Evolutionary conservation across 2,329 filamentous ascomycete genomes (phyloP).

Genomic region (Geosmithia putterillii): DNA sequence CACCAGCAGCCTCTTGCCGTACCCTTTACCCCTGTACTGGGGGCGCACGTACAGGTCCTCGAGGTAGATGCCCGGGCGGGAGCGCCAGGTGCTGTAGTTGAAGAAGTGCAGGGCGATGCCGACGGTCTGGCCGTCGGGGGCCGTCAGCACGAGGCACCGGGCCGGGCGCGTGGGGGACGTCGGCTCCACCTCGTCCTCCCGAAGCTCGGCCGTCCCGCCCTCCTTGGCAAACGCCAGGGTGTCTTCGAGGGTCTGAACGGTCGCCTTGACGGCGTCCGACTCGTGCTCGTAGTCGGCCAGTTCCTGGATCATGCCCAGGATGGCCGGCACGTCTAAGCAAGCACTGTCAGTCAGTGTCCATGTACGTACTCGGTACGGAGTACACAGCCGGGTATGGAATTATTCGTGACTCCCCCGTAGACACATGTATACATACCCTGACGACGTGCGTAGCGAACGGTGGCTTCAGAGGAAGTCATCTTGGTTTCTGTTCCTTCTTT

Average conservation of each 20-base stretch:
- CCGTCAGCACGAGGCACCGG: constrained; percentile 59
- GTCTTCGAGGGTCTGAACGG: constrained; percentile 54
- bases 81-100: constrained; percentile 90
- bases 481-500: neutral
- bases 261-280: constrained; percentile 63
- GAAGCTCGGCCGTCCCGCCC: constrained; percentile 21
- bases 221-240: constrained; percentile 65
- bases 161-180: constrained; percentile 50
- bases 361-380: neutral
- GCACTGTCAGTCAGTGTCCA: neutral
- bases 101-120: constrained; percentile 90
- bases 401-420: neutral
- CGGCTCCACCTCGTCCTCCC: constrained; percentile 33
- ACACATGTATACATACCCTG: constrained; percentile 34
- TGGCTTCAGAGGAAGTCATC: neutral
- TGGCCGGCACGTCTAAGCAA: constrained; percentile 60
- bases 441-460: constrained; percentile 37
- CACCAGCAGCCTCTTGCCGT: constrained; percentile 63
- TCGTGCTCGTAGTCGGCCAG: constrained; percentile 83
- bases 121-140: constrained; percentile 34
- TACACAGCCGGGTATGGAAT: too few species aligned
- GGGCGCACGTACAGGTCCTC: constrained; percentile 83
- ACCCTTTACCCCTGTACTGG: constrained; percentile 60
- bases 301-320: constrained; percentile 71
- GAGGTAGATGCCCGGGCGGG: constrained; percentile 79